Conservation (phyloP, 768 basidiomycete genomes). For the Auriscalpium vulgare region DNA sequence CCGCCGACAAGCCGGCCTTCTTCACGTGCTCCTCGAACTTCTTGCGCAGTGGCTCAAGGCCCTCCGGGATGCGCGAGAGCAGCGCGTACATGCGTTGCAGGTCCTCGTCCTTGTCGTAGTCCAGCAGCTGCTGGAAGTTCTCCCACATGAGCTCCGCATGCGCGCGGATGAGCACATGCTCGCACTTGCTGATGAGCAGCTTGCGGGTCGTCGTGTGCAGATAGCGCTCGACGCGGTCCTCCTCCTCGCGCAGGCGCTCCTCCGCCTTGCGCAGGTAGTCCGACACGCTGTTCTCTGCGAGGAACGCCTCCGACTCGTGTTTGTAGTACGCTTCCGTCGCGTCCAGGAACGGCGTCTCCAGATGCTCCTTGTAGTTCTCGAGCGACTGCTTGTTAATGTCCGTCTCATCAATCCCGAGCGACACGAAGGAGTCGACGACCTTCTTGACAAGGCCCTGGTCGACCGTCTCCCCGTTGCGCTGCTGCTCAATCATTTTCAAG, state of each 20-base stretch:
- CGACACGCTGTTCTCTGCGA: slow-evolving; percentile 80
- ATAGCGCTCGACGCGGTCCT: slow-evolving; percentile 91
- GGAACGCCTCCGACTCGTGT: slow-evolving; percentile 84
- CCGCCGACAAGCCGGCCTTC: slow-evolving; percentile 74
- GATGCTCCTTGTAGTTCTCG: slow-evolving; percentile 87
- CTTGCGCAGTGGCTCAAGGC: slow-evolving; percentile 83
- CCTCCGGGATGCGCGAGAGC: slow-evolving; percentile 84
- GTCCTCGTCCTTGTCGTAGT: slow-evolving; percentile 92
- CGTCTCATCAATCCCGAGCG: slow-evolving; percentile 86
- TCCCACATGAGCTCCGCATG: slow-evolving; percentile 86
- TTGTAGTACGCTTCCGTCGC: slow-evolving; percentile 90
- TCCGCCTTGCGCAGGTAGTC: slow-evolving; percentile 96
- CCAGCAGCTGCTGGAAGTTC: slow-evolving; percentile 82
- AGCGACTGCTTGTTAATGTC: slow-evolving; percentile 91
- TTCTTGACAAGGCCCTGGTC: slow-evolving; percentile 91
- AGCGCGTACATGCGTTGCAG: slow-evolving; percentile 91
- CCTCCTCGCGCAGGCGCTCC: slow-evolving; percentile 86
- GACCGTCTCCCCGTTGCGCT: slow-evolving; percentile 90
- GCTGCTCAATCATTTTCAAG: slow-evolving; percentile 83
- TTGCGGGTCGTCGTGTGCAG: slow-evolving; percentile 86
- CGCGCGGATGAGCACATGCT: slow-evolving; percentile 84
- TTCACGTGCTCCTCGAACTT: slow-evolving; percentile 96
- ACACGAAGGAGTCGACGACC: slow-evolving; percentile 92
- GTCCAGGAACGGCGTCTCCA: slow-evolving; percentile 82
- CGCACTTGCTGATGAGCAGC: slow-evolving; percentile 73